phyloP scores from a whole-genome alignment of 2,329 filamentous ascomycete species.

The Penicillium rolfsii region DNA sequence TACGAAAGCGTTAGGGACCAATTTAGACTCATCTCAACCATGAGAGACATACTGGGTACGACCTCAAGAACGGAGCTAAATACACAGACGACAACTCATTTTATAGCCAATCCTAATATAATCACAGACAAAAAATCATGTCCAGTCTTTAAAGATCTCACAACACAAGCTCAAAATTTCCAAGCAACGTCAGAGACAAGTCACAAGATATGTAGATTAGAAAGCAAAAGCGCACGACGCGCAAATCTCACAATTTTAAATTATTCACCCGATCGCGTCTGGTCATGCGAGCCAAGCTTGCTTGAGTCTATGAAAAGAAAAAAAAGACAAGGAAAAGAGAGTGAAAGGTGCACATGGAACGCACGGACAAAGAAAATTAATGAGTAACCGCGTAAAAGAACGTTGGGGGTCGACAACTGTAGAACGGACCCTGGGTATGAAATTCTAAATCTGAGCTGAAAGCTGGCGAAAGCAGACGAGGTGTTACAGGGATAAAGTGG shows the following conservation, averaged over 20 bases:
- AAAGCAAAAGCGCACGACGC: slow-evolving; percentile 2
- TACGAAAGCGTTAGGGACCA: too few relatives aligned
- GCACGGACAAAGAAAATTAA: not conserved
- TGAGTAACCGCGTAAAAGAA: slow-evolving; percentile 15
- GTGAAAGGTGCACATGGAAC: too few relatives aligned
- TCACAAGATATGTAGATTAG: not conserved
- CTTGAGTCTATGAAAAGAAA: slow-evolving; percentile 13
- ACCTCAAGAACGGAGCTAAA: too few relatives aligned
- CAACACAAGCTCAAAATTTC: not conserved
- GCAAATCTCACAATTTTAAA: slow-evolving; percentile 11
- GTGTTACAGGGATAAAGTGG: slow-evolving; percentile 11
- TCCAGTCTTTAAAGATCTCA: not conserved
- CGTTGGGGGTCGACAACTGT: slow-evolving; percentile 11
- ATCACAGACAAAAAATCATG: not conserved
- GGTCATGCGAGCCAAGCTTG: not conserved
- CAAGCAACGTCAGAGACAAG: not conserved
- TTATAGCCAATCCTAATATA: not conserved
- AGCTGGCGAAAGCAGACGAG: not conserved
- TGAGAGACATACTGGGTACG: too few relatives aligned
- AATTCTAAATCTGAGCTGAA: slow-evolving; percentile 18
- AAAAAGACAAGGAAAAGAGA: not conserved
- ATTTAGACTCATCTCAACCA: too few relatives aligned
- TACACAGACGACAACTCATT: not conserved
- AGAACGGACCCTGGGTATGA: slow-evolving; percentile 18
- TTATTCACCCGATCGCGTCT: slow-evolving; percentile 14